Conservation (phyloP, 352 stramenopile genomes). For the Pythium biforme region DNA sequence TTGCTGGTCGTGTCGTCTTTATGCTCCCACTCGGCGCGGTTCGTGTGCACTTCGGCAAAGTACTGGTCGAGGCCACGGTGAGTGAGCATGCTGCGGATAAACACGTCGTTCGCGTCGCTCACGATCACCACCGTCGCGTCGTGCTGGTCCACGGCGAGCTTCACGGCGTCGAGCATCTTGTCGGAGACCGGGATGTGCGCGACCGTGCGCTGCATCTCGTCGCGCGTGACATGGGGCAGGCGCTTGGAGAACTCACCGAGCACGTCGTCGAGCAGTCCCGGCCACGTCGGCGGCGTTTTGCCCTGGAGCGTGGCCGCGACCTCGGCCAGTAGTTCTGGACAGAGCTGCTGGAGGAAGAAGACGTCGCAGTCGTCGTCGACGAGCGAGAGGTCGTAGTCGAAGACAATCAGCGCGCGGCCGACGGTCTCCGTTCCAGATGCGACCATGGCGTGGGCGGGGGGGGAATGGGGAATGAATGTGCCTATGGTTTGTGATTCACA, state of each 20-base stretch:
- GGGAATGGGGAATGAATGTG: no score
- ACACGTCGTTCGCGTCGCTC: slow-evolving; percentile 33
- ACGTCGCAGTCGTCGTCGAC: slow-evolving; percentile 27
- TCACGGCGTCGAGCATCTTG: slow-evolving; percentile 12
- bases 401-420: slow-evolving; percentile 21
- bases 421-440: neutral
- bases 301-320: slow-evolving; percentile 6
- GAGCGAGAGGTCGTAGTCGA: slow-evolving; percentile 35
- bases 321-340: slow-evolving; percentile 4
- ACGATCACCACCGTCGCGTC: slow-evolving; percentile 27
- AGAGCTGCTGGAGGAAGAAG: slow-evolving; percentile 13
- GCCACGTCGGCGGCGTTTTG: slow-evolving; percentile 13
- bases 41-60: slow-evolving; percentile 26
- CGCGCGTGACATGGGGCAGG: slow-evolving; percentile 18
- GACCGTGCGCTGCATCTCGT: slow-evolving; percentile 21
- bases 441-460: neutral
- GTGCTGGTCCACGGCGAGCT: slow-evolving; percentile 13
- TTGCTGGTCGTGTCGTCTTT: slow-evolving; percentile 3
- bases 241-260: slow-evolving; percentile 5
- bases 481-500: no score
- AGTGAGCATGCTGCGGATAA: slow-evolving; percentile 31
- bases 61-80: slow-evolving; percentile 18
- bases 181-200: slow-evolving; percentile 8
- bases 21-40: slow-evolving; percentile 22
- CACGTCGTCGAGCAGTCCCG: slow-evolving; percentile 12